phyloP scores from a whole-genome alignment of 805 yeast species.

The Cyberlindnera saturnus region DNA sequence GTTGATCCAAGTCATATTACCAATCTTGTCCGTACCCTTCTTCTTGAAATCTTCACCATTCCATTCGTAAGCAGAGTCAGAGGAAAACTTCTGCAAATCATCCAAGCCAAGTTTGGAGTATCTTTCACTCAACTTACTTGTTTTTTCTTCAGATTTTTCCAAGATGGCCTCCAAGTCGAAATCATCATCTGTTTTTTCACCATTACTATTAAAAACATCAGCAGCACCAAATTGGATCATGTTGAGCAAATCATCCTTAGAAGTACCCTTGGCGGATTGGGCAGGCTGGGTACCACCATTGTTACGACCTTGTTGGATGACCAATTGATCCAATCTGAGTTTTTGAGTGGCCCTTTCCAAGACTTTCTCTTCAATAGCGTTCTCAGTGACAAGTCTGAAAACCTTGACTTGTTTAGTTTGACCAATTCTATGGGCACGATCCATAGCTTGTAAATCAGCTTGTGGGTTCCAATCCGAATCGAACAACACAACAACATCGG shows the following conservation, averaged over 20 bases:
- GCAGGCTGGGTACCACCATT: constrained; percentile 16
- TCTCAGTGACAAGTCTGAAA: constrained; percentile 70
- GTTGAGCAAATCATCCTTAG: constrained; percentile 67
- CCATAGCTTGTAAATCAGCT: constrained; percentile 87
- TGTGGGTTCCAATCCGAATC: constrained; percentile 91
- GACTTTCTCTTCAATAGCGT: constrained; percentile 79
- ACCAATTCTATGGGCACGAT: constrained; percentile 84
- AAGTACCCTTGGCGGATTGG: constrained; percentile 32
- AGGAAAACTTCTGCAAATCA: constrained; percentile 70
- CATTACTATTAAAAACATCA: constrained; percentile 38
- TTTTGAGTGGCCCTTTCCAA: constrained; percentile 79
- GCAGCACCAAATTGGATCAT: constrained; percentile 86
- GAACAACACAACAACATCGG: constrained; percentile 67
- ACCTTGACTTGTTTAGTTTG: constrained; percentile 81
- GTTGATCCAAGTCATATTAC: constrained; percentile 65
- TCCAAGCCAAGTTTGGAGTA: constrained; percentile 66
- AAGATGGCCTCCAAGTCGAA: constrained; percentile 58
- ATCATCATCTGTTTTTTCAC: constrained; percentile 35
- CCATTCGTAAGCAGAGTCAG: constrained; percentile 81
- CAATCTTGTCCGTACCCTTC: constrained; percentile 42
- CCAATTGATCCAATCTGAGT: constrained; percentile 71
- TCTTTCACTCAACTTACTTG: constrained; percentile 53
- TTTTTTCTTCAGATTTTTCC: constrained; percentile 55
- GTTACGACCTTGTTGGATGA: constrained; percentile 68
- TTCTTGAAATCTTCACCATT: constrained; percentile 77